A percentile compares a stretch with the other conserved stretches of the same genome.
These are phyloP conservation scores for Fusarium algeriense DNA, from an alignment of 2,329 filamentous ascomycete species.

Conservation along the genomic window DNA sequence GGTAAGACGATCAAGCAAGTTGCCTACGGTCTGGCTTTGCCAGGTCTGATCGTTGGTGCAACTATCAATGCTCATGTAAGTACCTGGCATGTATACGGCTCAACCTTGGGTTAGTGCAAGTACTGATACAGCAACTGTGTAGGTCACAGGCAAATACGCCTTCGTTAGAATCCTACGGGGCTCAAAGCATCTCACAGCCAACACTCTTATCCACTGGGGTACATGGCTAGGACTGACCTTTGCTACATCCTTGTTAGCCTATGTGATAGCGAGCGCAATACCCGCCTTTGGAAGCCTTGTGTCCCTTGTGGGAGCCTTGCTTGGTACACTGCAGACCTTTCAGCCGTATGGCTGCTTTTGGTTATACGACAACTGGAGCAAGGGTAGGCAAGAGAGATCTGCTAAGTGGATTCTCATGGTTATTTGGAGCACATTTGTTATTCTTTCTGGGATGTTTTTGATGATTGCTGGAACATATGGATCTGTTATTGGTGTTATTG, in stretches of 20 bases:
- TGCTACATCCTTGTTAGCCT: conserved; percentile 44
- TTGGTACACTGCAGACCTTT: conserved; percentile 49
- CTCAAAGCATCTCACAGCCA: conserved; percentile 48
- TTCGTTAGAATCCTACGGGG: conserved; percentile 45
- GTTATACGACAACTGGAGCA: conserved; percentile 47
- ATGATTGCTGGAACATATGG: conserved; percentile 61
- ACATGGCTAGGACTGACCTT: conserved; percentile 50
- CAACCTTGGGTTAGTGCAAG: background rate
- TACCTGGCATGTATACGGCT: background rate
- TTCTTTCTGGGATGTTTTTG: conserved; percentile 50
- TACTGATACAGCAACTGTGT: background rate
- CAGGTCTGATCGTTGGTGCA: conserved; percentile 46
- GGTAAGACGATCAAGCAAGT: conserved; percentile 58
- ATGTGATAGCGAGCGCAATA: conserved; percentile 44
- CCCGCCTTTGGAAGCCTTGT: conserved; percentile 48
- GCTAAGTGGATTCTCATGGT: conserved; percentile 31
- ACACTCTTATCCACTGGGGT: conserved; percentile 48
- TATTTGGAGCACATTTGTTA: conserved; percentile 24
- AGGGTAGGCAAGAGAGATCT: conserved; percentile 24
- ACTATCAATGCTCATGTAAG: conserved; percentile 46
- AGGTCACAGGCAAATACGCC: conserved; percentile 32
- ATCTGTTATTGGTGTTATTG: conserved; percentile 53
- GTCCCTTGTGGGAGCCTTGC: conserved; percentile 49
- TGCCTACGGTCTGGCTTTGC: conserved; percentile 55
- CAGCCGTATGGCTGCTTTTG: conserved; percentile 49